A percentile compares a stretch with the other conserved stretches of the same genome.
Conservation (phyloP, 257 asterid species). For the Solanum arcanum region DNA sequence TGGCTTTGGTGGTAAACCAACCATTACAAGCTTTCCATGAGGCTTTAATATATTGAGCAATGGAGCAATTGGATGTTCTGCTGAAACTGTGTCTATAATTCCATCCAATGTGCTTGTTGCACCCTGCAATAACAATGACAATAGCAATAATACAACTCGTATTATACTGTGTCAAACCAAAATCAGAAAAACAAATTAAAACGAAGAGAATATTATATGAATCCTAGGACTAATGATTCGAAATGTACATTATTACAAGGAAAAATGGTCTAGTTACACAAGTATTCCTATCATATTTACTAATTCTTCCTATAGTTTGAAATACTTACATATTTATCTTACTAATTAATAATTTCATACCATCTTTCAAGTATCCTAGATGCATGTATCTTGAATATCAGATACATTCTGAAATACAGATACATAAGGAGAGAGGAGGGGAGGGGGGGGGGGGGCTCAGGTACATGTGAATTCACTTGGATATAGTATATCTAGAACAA, state of each 20-base stretch:
- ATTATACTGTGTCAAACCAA: not conserved
- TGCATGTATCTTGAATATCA: too few species aligned
- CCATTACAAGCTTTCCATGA: constrained; percentile 16
- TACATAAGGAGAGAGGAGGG: too few species aligned
- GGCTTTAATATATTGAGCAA: constrained; percentile 9
- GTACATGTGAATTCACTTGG: too few species aligned
- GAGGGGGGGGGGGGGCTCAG: too few species aligned
- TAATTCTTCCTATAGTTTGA: too few species aligned
- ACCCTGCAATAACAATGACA: not conserved
- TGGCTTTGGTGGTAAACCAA: constrained; percentile 17
- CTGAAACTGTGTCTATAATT: constrained; percentile 21
- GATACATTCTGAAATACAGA: too few species aligned
- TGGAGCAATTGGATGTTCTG: constrained; percentile 12
- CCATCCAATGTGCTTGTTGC: constrained; percentile 22
- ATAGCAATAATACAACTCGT: not conserved
- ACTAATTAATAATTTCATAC: too few species aligned
- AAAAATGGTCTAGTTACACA: too few species aligned
- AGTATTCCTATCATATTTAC: not conserved
- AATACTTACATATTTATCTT: too few species aligned
- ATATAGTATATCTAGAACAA: too few species aligned
- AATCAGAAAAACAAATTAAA: not conserved
- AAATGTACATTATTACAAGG: not conserved
- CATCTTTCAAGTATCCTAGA: too few species aligned
- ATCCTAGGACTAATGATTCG: not conserved
- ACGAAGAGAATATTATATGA: not conserved